Base-by-base conservation (phyloP, 1,284 basidiomycete genomes). In the Bondarzewia mesenterica region DNA sequence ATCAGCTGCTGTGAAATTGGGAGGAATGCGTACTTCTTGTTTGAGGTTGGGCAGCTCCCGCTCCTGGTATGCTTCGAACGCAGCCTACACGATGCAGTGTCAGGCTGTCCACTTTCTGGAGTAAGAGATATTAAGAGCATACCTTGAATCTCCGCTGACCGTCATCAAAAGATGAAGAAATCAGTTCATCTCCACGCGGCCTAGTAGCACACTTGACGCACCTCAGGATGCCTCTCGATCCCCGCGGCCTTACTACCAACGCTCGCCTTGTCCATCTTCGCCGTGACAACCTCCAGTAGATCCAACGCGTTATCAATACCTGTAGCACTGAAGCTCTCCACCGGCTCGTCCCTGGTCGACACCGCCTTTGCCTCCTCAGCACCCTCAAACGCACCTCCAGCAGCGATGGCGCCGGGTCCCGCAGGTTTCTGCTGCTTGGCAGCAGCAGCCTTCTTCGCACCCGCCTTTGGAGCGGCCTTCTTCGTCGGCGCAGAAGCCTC, bases 261-360 rank as follows among this genome's bases (percentile, higher is more conserved):
- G 52, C 87, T 87, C 1, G 91, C 90, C 68, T 94, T 96, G 66
- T 97, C 93, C 73, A 82, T 85, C 73, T 89, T 93, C 7, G 90
- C 89, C 46, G 82, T 95, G 10, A 95, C 92, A 2, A 95, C 75
- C 51, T 89, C 85, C 57, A 98, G 68, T 51, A 96, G 77, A 66
- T 96, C 94, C 43, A 99, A 66, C 7, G 92, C 93, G 62, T 93
- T 89, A 62, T 99, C 94, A 48, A 98, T 77, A 12, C 93, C 94
- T 18, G 85, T 87, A 5, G 94, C 95, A 10, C 79, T 66, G 64
- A 80, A 90, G 60, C 82, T 83, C 64, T 89, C 80, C 8, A 76
- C 66, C 50, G 77, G 72, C 51, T 70, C 70, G n/a, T 47, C 43
- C 36, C 52, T 55, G 44, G 52, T 57, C 3, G 53, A 50, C 22